These are phyloP conservation scores for Amanita inopinata DNA, from an alignment of 768 basidiomycete genomes.

Conservation along the genomic window DNA sequence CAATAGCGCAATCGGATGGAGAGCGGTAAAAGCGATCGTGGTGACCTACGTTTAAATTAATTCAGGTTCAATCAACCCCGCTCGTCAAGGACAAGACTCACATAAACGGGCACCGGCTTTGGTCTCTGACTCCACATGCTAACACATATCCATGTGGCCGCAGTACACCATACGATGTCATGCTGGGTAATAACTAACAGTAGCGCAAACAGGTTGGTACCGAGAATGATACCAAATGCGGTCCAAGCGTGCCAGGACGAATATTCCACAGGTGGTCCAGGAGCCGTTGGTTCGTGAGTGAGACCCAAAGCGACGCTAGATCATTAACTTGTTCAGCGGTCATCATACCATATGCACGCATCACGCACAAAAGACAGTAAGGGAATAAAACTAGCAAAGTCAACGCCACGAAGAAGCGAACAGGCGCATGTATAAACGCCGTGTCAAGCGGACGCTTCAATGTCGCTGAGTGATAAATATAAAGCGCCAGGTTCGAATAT, in stretches of 20 bases:
- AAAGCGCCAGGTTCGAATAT: conserved; percentile 71
- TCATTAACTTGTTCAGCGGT: background rate
- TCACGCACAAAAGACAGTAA: conserved; percentile 44
- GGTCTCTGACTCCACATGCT: conserved; percentile 52
- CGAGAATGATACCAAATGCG: conserved; percentile 60
- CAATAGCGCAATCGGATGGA: conserved; percentile 56
- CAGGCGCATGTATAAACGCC: conserved; percentile 79
- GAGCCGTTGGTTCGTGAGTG: conserved; percentile 39
- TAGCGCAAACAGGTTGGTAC: conserved; percentile 51
- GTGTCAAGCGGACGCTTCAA: conserved; percentile 60
- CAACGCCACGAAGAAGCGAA: conserved; percentile 57
- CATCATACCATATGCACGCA: background rate
- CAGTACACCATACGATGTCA: conserved; percentile 70
- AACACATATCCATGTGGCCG: conserved; percentile 64
- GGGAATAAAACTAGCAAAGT: conserved; percentile 51
- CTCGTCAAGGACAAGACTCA: conserved; percentile 25
- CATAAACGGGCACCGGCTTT: conserved; percentile 57
- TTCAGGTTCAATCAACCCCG: background rate
- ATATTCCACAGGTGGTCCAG: conserved; percentile 42
- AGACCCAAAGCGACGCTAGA: conserved; percentile 64
- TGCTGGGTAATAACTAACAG: conserved; percentile 44
- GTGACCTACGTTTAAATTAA: conserved; percentile 34
- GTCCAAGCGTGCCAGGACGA: conserved; percentile 58
- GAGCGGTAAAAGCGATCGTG: conserved; percentile 49
- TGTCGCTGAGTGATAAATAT: conserved; percentile 61